Percentiles rank a stretch among this genome's conserved stretches.
Conservation (phyloP, 192 early-diverging fungal genomes). For the Coemansia reversa region DNA sequence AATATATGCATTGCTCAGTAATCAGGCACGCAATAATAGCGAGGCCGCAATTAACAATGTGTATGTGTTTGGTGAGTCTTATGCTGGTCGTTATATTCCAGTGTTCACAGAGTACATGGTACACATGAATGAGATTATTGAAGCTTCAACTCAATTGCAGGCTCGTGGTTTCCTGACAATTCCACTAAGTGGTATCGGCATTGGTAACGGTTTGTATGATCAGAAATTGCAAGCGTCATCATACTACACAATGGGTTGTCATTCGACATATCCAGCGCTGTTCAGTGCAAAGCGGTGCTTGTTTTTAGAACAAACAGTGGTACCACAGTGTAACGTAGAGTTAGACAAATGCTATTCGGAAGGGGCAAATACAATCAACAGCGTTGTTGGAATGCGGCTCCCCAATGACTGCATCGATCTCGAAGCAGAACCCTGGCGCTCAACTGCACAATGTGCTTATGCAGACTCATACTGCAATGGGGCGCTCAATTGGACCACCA, state of each 20-base stretch:
- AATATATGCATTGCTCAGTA: constrained; percentile 25
- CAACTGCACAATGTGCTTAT: constrained; percentile 10
- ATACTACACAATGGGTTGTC: constrained; percentile 47
- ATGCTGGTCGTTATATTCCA: constrained; percentile 58
- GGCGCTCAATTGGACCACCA: constrained; percentile 50
- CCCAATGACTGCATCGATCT: constrained; percentile 10
- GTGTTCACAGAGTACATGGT: constrained; percentile 46
- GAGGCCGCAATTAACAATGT: constrained; percentile 2
- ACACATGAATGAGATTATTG: constrained; percentile 36
- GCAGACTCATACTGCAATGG: constrained; percentile 50
- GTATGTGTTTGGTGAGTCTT: constrained; percentile 58
- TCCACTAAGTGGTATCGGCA: constrained; percentile 52
- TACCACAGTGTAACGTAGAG: constrained; percentile 48
- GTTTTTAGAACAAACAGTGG: constrained; percentile 46
- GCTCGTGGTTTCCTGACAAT: constrained; percentile 28
- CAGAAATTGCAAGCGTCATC: constrained; percentile 32
- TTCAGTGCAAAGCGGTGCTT: constrained; percentile 25
- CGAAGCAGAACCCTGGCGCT: constrained; percentile 25
- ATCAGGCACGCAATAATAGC: not conserved
- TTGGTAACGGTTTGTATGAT: constrained; percentile 60
- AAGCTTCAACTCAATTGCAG: constrained; percentile 16
- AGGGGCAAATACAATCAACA: constrained; percentile 9
- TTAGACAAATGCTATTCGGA: constrained; percentile 57
- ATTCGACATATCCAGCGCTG: constrained; percentile 41
- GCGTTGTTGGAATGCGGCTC: constrained; percentile 22